Base-by-base conservation (phyloP, 768 basidiomycete genomes). In the Pleurotus platypus region DNA sequence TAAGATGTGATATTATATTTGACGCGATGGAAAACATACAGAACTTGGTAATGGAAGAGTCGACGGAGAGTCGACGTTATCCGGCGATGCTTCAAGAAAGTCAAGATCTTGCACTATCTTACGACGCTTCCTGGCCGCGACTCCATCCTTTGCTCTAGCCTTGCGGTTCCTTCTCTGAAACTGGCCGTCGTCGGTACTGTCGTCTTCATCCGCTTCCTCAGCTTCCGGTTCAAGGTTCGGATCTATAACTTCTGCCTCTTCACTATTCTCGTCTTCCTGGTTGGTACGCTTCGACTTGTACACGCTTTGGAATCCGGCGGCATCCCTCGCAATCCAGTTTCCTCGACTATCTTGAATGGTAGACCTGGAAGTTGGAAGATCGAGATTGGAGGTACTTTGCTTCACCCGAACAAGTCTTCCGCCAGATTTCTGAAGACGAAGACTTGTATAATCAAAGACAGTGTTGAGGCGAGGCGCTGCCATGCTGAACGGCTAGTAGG, bases 391-490 rank as follows among this genome's bases (percentile, higher is more conserved):
- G 3, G 74, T 65, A n/a, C 69, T 68, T 57, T 75, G 80, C 45
- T 77, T 72, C 3, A 88, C 83, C 40, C 87, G 83, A 20, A 76
- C 76, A 4, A 26, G 15, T 7, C 38, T 22, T 15, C 40, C 15
- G n/a, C 86, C 87, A 63, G 87, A 81, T 18, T 81, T 79, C 58
- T 83, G 86, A 3, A 90, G 66, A 35, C 85, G 80, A n/a, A 89
- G 80, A 43, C 78, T 76, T 0, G 87, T 75, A 37, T 82, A 76
- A 65, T 90, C 88, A 66, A 83, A 85, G 16, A 87, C 79, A 0
- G 86, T 87, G 58, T 71, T 83, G 54, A 70, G 69, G 22, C 82
- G 76, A 46, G 59, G 65, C 38, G 66, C 58, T 6, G 70, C 58
- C 74, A 69, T 69, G 9, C 30, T 30, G 30, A 30, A 30, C 5